Evolutionary conservation across 225 moss, liverwort and hornwort species (phyloP), one percentile per base, ranked within the genome.

Genomic region (Physcomitrellopsis africana): DNA sequence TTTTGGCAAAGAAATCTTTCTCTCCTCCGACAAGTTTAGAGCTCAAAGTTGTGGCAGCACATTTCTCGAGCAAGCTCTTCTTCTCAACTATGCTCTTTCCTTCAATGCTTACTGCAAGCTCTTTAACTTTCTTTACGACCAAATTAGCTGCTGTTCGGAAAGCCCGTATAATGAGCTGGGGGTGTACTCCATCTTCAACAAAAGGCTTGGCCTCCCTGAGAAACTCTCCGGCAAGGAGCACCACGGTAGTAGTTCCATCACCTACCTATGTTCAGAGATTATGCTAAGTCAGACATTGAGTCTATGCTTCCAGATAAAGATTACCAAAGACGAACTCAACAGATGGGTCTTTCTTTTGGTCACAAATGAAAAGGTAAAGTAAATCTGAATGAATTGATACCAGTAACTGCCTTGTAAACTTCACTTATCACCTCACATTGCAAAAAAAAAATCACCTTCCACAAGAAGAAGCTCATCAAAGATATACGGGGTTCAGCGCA

Each of bases 21-120:
- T 99, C 95, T 22, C 97, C 97, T 77, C 97, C 97, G 16, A 99
- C 97, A 43, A 99, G 92, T 84, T 99, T 99, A 11, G 97, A 99
- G 61, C 90, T 94, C 84, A 99, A 75, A 44, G 94, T 99, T 8
- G 97, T 99, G 2, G 94, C 87, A 18, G 97, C 97, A 80, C 97
- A 99, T 51, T 89, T 99, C 82, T 94, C 94, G 63, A 99, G 77
- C 57, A 99, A 80, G 47, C 89, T 82, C 84, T 99, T 99, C 69
- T 99, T 99, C 76, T 99, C 97, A 65, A 81, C 78, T 67, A 92
- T 59, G 70, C 89, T 95, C 87, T 90, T 99, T 63, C 97, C 95
- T 83, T 99, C 97, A 61, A 99, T 99, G 74, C 93, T 94, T 24
- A 92, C 82, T 10, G 97, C 97, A 51, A 99, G 89, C 1, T 90